These are phyloP conservation scores for Mariannaea sp. DNA, from an alignment of 2,329 filamentous ascomycete genomes.

Conservation along the genomic window DNA sequence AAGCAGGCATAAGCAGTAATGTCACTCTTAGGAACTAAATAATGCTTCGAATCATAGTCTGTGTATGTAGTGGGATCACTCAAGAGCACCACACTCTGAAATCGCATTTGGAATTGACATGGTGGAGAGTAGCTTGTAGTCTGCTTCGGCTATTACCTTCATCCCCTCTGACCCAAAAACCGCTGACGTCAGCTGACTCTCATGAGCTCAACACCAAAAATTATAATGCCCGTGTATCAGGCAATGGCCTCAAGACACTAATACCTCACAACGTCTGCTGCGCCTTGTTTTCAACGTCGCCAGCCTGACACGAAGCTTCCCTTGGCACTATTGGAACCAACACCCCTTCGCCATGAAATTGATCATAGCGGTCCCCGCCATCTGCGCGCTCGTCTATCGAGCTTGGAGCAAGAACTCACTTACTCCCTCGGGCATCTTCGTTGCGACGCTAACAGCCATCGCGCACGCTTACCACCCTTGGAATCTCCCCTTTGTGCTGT, in stretches of 20 bases:
- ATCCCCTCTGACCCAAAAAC: too few species aligned
- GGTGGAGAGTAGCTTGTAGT: too few species aligned
- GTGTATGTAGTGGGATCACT: too few species aligned
- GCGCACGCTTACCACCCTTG: slow-evolving; percentile 92
- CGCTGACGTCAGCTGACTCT: slow-evolving; percentile 25
- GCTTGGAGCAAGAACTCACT: slow-evolving; percentile 76
- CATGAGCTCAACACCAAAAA: slow-evolving; percentile 13
- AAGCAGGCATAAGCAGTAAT: too few species aligned
- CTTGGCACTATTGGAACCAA: not conserved
- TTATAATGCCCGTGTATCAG: slow-evolving; percentile 2
- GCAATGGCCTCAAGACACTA: not conserved
- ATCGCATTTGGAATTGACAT: too few species aligned
- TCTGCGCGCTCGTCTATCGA: slow-evolving; percentile 65
- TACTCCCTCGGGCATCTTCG: slow-evolving; percentile 74
- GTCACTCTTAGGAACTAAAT: too few species aligned
- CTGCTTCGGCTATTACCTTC: too few species aligned
- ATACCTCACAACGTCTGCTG: not conserved
- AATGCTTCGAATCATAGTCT: too few species aligned
- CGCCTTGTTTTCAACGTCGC: slow-evolving; percentile 1
- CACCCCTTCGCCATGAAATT: slow-evolving; percentile 56
- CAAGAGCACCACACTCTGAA: too few species aligned
- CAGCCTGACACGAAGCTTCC: not conserved
- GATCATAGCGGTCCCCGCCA: slow-evolving; percentile 62
- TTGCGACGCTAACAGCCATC: slow-evolving; percentile 73
- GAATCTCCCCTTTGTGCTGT: slow-evolving; percentile 84